Conservation (phyloP, 495 filamentous ascomycete genomes). For the Xylaria sp. region DNA sequence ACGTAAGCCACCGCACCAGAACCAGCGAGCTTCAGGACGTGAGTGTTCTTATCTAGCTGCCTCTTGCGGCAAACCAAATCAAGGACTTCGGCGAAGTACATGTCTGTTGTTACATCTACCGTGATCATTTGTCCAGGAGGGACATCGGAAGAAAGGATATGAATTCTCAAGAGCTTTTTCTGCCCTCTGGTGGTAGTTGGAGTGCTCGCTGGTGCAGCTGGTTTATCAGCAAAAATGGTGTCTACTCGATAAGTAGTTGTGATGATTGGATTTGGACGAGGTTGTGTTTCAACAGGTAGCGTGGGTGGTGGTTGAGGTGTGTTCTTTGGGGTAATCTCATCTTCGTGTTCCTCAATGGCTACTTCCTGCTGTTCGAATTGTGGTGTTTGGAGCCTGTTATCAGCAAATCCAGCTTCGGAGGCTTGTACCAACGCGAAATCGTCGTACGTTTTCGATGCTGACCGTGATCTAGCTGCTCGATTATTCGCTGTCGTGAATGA, state of each 20-base stretch:
- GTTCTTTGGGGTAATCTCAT: constrained; percentile 48
- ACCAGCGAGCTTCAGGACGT: constrained; percentile 84
- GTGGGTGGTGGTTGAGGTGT: constrained; percentile 53
- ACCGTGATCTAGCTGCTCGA: constrained; percentile 67
- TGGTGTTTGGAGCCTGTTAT: constrained; percentile 79
- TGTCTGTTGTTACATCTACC: constrained; percentile 88
- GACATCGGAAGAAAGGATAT: constrained; percentile 79
- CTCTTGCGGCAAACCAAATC: constrained; percentile 90
- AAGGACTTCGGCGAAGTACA: constrained; percentile 90
- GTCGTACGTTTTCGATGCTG: constrained; percentile 85
- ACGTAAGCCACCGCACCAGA: constrained; percentile 81
- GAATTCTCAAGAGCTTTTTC: constrained; percentile 78
- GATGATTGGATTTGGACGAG: constrained; percentile 66
- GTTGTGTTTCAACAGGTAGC: constrained; percentile 37
- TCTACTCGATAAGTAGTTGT: constrained; percentile 63
- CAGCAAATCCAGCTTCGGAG: constrained; percentile 73
- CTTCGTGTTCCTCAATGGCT: constrained; percentile 47
- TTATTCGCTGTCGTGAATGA: constrained; percentile 95
- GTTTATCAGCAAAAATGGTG: constrained; percentile 68
- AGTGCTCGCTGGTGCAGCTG: constrained; percentile 69
- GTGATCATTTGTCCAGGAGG: constrained; percentile 69
- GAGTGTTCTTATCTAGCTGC: constrained; percentile 86
- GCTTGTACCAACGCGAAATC: constrained; percentile 92
- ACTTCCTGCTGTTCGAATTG: constrained; percentile 62
- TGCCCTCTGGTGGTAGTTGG: constrained; percentile 61